Percentiles rank a stretch among this genome's conserved stretches.
Conservation (phyloP, 176 grass and related monocot species). For the Oryza punctata region DNA sequence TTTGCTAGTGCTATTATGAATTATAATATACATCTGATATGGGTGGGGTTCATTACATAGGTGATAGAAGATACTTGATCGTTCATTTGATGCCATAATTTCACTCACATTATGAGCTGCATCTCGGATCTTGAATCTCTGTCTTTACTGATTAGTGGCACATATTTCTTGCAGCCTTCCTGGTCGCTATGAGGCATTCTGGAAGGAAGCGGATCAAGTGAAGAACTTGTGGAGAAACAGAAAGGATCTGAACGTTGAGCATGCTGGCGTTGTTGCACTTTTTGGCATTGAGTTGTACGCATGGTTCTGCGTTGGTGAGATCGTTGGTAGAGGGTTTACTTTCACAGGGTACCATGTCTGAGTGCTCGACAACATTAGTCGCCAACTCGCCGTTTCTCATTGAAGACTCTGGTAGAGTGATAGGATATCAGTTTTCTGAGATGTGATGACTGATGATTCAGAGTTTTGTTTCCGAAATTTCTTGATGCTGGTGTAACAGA, state of each 20-base stretch:
- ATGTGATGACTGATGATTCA: constrained; percentile 5
- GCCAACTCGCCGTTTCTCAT: background rate
- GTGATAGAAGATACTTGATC: background rate
- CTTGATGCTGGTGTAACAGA: background rate
- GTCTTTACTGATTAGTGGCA: background rate
- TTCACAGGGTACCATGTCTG: constrained; percentile 84
- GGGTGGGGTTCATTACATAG: background rate
- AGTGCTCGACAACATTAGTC: background rate
- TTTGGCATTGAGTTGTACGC: constrained; percentile 82
- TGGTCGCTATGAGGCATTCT: constrained; percentile 69
- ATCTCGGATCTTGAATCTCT: background rate
- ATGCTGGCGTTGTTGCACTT: constrained; percentile 67
- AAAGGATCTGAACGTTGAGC: constrained; percentile 73
- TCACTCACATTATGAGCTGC: background rate
- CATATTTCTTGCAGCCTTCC: constrained; percentile 57
- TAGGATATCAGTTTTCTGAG: constrained; percentile 4
- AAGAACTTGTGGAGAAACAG: constrained; percentile 69
- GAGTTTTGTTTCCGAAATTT: constrained; percentile 18
- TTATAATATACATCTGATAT: background rate
- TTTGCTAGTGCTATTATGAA: background rate
- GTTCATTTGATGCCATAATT: background rate
- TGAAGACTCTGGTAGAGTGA: constrained; percentile 17
- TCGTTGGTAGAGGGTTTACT: constrained; percentile 81
- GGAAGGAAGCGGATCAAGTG: constrained; percentile 74
- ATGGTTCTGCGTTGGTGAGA: constrained; percentile 76